phyloP scores from a whole-genome alignment of 1,284 basidiomycete genomes.

The Apiotrichum mycotoxinovorans region DNA sequence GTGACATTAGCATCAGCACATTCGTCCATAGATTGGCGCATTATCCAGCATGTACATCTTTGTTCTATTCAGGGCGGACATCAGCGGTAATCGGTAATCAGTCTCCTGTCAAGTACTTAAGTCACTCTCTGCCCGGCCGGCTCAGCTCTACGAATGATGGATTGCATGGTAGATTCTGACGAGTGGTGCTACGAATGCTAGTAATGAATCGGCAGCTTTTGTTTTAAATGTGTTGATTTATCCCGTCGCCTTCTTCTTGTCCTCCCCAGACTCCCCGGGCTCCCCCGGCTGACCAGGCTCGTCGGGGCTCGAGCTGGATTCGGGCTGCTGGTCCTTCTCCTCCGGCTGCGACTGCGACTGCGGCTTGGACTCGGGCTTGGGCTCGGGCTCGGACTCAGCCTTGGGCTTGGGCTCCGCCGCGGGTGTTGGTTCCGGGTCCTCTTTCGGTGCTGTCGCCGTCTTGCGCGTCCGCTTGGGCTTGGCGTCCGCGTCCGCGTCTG shows the following conservation, averaged over 20 bases:
- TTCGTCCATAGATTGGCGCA: too few relatives aligned
- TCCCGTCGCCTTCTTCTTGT: conserved; percentile 27
- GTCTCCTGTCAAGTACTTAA: too few relatives aligned
- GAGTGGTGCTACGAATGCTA: background rate
- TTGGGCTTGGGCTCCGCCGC: conserved; percentile 10
- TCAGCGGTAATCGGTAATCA: too few relatives aligned
- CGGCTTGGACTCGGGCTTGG: conserved; percentile 24
- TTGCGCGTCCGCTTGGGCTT: too few relatives aligned
- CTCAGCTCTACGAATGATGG: too few relatives aligned
- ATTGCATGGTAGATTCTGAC: background rate
- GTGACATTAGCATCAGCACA: too few relatives aligned
- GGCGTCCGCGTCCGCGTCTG: too few relatives aligned
- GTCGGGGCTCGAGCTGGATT: too few relatives aligned
- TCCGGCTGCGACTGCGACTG: background rate
- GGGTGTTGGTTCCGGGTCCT: background rate
- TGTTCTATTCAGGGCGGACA: too few relatives aligned
- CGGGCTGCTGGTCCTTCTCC: too few relatives aligned
- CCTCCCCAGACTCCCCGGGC: conserved; percentile 15
- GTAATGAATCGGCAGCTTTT: background rate
- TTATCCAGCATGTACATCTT: too few relatives aligned
- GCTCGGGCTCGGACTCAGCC: conserved; percentile 26
- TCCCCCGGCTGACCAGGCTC: background rate
- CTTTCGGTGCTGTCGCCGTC: background rate
- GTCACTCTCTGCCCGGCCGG: too few relatives aligned
- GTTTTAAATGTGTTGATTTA: background rate